These are phyloP conservation scores for Alternaria incomplexa DNA, from an alignment of 2,329 filamentous ascomycete species.

Conservation along the genomic window DNA sequence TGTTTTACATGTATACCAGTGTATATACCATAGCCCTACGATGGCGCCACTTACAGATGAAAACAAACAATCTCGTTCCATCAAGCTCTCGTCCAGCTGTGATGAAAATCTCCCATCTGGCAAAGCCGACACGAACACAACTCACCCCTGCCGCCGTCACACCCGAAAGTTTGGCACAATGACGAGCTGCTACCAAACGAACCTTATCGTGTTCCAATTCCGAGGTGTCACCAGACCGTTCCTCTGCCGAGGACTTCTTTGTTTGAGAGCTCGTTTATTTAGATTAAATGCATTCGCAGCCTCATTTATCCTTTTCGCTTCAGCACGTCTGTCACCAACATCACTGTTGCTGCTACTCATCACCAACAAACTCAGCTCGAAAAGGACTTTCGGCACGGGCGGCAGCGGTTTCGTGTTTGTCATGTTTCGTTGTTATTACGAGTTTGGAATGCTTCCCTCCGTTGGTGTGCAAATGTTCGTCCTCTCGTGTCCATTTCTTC, in stretches of 20 bases:
- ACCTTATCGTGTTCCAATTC: background rate
- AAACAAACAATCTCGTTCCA: background rate
- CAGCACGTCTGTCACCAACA: background rate
- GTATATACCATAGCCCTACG: slow-evolving; percentile 13
- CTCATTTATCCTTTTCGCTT: slow-evolving; percentile 18
- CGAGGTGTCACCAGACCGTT: slow-evolving; percentile 11
- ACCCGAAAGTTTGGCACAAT: background rate
- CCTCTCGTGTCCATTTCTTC: background rate
- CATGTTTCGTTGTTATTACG: background rate
- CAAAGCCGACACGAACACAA: background rate
- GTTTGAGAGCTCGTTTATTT: slow-evolving; percentile 17
- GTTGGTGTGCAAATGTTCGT: background rate
- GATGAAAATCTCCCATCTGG: background rate
- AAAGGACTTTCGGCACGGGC: background rate
- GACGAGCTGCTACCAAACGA: background rate
- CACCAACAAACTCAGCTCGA: background rate
- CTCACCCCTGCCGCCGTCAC: background rate
- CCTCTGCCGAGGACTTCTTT: slow-evolving; percentile 4
- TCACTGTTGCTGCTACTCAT: background rate
- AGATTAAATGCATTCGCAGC: slow-evolving; percentile 17
- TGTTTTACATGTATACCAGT: slow-evolving; percentile 10
- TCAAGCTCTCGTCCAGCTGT: background rate
- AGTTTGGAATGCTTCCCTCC: background rate
- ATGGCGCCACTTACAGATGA: slow-evolving; percentile 6
- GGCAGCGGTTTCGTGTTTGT: background rate